Evolutionary conservation across 2,329 filamentous ascomycete species (phyloP), one percentile per base, ranked within the genome.

Genomic region (Fragosphaeria purpurea): DNA sequence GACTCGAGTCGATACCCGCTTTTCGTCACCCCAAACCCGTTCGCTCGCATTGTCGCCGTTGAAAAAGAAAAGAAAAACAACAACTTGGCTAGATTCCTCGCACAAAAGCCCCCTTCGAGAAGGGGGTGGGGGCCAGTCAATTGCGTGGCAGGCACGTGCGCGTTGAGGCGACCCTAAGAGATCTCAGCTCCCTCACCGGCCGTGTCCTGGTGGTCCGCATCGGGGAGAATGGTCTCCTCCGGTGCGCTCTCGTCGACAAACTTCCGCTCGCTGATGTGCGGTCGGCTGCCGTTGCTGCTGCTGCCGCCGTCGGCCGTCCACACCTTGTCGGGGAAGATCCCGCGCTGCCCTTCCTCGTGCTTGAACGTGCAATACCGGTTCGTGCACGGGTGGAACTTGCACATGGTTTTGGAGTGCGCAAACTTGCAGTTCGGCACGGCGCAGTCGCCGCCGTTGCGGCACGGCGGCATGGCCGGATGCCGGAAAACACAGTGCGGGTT

Each of bases 391-490:
- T 83, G 90, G 70, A 86, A 97, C 64, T 83, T 89, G 82, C 93
- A 98, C 65, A 85, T 79, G 45, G 83, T 86, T 65, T 84, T 82
- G 58, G 86, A 71, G 69, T 98, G 93, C 10, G 87, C 90, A 64
- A 95, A 98, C 59, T 88, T 89, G 79, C 93, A 98, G 54, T 82
- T 82, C 10, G 82, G 71, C 4, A 80, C 81, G 38, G 83, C 83
- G 73, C 93, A 98, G 63, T 91, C 88, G 45, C 85, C 86, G 33
- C 93, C 93, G 63, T 96, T 96, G 53, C 88, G 83, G 72, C 93
- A 98, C 31, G 88, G 75, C 6, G 88, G 88, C 79, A 88, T 88
- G 33, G 77, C 79, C 0, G 89, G 89, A 64, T 98, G 93, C 65
- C 84, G 85, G 74, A 96, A 98, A 1, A 86, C 80, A 64, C 93